Evolutionary conservation across 208 protist species (phyloP).

Genomic region (Endotrypanum monterogeii): DNA sequence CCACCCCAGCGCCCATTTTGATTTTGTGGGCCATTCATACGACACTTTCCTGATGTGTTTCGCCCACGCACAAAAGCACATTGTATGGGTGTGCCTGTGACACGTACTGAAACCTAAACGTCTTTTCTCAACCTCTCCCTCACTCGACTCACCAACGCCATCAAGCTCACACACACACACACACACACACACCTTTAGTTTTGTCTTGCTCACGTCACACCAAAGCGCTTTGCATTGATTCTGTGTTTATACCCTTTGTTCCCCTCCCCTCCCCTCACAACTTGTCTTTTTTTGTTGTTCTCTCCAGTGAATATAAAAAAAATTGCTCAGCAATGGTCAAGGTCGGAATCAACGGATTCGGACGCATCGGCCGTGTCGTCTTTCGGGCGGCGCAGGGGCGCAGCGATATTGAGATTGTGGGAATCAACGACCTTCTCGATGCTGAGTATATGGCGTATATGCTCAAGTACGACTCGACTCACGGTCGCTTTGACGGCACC

Average conservation of each 20-base stretch:
- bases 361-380: constrained; percentile 98
- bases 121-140: neutral
- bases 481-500: constrained; percentile 90
- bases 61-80: neutral
- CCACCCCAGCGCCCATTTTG: neutral
- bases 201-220: neutral
- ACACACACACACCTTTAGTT: constrained; percentile 8
- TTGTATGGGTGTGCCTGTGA: neutral
- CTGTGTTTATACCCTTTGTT: neutral
- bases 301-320: neutral
- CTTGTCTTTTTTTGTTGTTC: neutral
- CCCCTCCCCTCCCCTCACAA: neutral
- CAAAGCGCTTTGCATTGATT: neutral
- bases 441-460: constrained; percentile 97
- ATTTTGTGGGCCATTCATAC: neutral
- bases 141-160: neutral
- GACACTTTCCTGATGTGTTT: neutral
- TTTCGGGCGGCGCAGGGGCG: constrained; percentile 76
- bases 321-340: constrained; percentile 36
- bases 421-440: constrained; percentile 87
- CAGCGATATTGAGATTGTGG: constrained; percentile 65
- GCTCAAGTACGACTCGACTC: constrained; percentile 97
- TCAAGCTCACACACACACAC: constrained; percentile 9
- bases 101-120: too few species aligned
- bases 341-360: constrained; percentile 98